Base-by-base conservation (phyloP, 2,329 filamentous ascomycete species). In the Cladosporium sp. region DNA sequence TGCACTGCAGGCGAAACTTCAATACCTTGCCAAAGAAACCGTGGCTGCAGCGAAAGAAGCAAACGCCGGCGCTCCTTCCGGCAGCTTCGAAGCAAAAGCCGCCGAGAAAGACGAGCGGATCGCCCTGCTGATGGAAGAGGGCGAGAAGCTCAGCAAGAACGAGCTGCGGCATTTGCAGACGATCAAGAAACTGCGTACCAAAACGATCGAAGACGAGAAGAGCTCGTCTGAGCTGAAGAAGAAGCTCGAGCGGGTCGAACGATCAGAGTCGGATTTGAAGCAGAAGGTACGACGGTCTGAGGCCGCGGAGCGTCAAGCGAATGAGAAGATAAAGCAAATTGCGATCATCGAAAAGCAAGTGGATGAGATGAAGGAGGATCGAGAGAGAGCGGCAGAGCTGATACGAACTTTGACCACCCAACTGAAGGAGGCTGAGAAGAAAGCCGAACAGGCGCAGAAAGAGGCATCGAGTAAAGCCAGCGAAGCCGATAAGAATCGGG, bases 41-140 rank as follows among this genome's bases (percentile, higher is more conserved):
- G 82, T 86, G 0, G 85, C 91, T 27, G 77, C 85, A 0, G 89
- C 93, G 1, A 86, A 84, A 62, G 81, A 83, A 58, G 79, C 83
- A 6, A 83, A 82, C 2, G 72, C 78, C n/a, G 73, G 77, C 19
- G 82, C 86, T 1, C 73, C 80, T 2, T 65, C 80, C 0, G 86
- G 86, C 5, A 88, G 84, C 50, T 51, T 76, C 1, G 88, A 95
- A 57, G 88, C 85, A 66, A 90, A 88, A 63, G 68, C 97, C 12
- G 87, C 89, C 1, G 90, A 95, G 62, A 95, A 90, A 64, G 91
- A 97, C 61, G 85, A 92, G 60, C 88, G 88, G 65, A 95, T 97
- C 61, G 89, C 91, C 2, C 73, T 91, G 41, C 74, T 99, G 11
- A 87, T 99, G 77, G 86, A 95, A 60, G 93, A 99, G 72, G 93